Percentiles rank a stretch among this genome's conserved stretches.
phyloP scores from a whole-genome alignment of 345 rosid genomes.

The Laguncularia racemosa region DNA sequence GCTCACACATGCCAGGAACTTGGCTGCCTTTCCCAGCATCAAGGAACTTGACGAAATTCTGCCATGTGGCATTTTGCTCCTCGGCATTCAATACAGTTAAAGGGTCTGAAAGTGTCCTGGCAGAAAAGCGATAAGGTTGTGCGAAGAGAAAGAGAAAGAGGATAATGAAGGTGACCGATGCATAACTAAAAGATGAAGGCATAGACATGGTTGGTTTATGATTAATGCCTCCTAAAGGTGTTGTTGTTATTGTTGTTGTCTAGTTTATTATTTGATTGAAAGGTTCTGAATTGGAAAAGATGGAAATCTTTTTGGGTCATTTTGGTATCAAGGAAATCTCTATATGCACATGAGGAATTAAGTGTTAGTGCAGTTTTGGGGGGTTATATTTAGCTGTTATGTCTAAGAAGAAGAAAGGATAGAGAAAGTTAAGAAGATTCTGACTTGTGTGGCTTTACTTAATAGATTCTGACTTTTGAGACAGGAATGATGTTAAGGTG shows the following conservation, averaged over 20 bases:
- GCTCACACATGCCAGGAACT: conserved; percentile 72
- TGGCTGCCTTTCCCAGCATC: conserved; percentile 63
- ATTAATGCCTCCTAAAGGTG: too few species aligned
- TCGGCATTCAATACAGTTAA: conserved; percentile 22
- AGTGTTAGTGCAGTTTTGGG: neutral
- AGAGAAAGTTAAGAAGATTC: conserved; percentile 11
- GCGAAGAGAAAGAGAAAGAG: conserved; percentile 16
- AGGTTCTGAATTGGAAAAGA: too few species aligned
- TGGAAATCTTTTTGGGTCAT: too few species aligned
- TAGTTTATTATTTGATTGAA: too few species aligned
- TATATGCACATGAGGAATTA: too few species aligned
- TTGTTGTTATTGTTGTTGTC: too few species aligned
- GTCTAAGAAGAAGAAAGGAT: neutral
- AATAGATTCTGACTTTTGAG: conserved; percentile 3
- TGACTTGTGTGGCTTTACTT: neutral
- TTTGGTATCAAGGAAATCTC: too few species aligned
- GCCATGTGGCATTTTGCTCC: conserved; percentile 57
- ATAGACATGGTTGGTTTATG: too few species aligned
- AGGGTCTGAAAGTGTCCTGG: conserved; percentile 34
- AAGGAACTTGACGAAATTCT: conserved; percentile 49
- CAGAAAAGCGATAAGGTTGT: conserved; percentile 23
- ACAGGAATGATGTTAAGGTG: conserved; percentile 4
- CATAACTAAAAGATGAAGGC: conserved; percentile 1
- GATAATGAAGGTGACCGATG: conserved; percentile 12
- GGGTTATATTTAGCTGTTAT: neutral